Evolutionary conservation across 768 basidiomycete species (phyloP).

Genomic region (Panellus pusillus): DNA sequence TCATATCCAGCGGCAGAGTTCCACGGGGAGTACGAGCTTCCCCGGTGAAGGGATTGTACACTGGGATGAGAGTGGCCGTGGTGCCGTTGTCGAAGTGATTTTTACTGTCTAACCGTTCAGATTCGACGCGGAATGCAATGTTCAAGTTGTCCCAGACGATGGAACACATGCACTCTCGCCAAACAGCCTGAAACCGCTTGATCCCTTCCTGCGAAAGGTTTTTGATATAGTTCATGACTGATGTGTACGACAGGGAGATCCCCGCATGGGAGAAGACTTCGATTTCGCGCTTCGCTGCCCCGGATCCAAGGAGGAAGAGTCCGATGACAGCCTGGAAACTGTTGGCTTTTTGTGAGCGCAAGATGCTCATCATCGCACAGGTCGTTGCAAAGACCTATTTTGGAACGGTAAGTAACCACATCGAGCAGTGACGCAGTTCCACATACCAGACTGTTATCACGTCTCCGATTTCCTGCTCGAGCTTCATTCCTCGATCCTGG

Average conservation of each 20-base stretch:
- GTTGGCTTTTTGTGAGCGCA: constrained; percentile 11
- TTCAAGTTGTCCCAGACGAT: constrained; percentile 33
- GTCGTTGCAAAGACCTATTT: constrained; percentile 9
- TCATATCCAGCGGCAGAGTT: constrained; percentile 7
- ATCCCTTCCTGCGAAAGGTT: constrained; percentile 5
- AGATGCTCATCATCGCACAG: constrained; percentile 9
- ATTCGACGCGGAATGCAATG: constrained; percentile 27
- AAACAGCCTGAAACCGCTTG: constrained; percentile 21
- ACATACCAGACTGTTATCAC: not conserved
- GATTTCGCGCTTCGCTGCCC: constrained; percentile 13
- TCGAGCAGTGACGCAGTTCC: not conserved
- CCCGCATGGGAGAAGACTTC: constrained; percentile 14
- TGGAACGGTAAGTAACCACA: not conserved
- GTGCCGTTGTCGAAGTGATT: too few relatives aligned
- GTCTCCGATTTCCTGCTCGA: not conserved
- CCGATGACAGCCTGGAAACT: constrained; percentile 11
- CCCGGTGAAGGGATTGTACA: constrained; percentile 15
- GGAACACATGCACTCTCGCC: constrained; percentile 14
- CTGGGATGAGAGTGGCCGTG: constrained; percentile 26
- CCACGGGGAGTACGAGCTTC: constrained; percentile 12
- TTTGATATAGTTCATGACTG: constrained; percentile 2
- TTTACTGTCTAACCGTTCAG: constrained; percentile 25
- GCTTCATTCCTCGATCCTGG: not conserved
- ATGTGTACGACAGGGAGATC: constrained; percentile 2
- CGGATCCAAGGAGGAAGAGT: too few relatives aligned